Evolutionary conservation across 1,284 basidiomycete species (phyloP), one percentile per base, ranked within the genome.

Genomic region (Cutaneotrichosporon cavernicola): DNA sequence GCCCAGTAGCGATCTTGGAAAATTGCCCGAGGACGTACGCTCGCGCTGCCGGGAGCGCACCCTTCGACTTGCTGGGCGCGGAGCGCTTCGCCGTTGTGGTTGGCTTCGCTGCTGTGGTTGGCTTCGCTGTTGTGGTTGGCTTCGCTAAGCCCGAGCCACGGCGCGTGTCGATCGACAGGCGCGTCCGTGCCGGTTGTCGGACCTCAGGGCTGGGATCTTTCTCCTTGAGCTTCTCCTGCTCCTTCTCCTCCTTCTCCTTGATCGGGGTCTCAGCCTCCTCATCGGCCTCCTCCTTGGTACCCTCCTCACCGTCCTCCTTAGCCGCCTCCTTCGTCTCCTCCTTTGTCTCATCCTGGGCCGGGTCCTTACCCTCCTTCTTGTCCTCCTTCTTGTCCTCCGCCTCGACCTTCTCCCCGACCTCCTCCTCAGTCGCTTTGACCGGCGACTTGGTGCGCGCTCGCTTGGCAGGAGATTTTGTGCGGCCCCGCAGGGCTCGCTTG

Each of bases 21-120:
- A 79, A 59, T 58, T 74, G 74, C 38, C 72, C 72, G n/a, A 70
- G 62, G 8, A 77, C 73, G 50, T 73, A 75, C 46, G 68, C 65
- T 18, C 78, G 65, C 5, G 74, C 73, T 1, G 76, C 73, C 0
- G 72, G 74, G 5, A 77, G 68, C 8, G 36, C 64, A 16, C 22
- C 50, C 5, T 56, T 43, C 4, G 43, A 6, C 10, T 30, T 49
- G 4, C 49, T 13, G 3, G 55, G 49, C 4, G 22, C 47, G n/a
- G 61, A 32, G 2, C 26, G 26, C 34, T 36, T 36, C 34, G 59
- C 38, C 22, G 58, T n/a, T n/a, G n/a, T n/a, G n/a, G n/a, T 43
- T 4, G 40, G 4, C 10, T 30, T 49, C 4, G 56, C 18, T 5
- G 55, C 38, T 2, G 22, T 46, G n/a, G 61, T 30, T 1, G n/a